Conservation (phyloP, 2,329 filamentous ascomycete species). For the Epichloe aotearoae region DNA sequence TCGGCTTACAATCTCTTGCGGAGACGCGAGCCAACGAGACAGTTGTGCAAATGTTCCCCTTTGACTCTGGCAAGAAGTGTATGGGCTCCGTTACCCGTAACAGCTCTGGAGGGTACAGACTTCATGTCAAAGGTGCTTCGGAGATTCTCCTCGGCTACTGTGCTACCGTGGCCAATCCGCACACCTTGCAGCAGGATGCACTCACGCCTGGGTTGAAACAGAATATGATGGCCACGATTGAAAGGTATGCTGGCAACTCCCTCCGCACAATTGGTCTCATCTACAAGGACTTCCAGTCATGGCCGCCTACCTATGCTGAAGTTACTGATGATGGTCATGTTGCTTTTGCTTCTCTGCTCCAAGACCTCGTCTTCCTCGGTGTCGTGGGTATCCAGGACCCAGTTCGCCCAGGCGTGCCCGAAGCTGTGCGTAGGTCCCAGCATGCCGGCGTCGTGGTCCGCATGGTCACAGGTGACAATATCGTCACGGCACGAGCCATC, state of each 20-base stretch:
- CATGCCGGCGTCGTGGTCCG: constrained; percentile 65
- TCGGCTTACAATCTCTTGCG: constrained; percentile 52
- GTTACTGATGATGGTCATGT: constrained; percentile 30
- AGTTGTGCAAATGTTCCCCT: constrained; percentile 56
- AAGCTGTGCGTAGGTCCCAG: constrained; percentile 60
- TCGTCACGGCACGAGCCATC: constrained; percentile 65
- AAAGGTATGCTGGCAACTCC: constrained; percentile 69
- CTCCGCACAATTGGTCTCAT: constrained; percentile 74
- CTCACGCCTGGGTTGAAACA: constrained; percentile 40
- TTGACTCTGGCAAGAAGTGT: constrained; percentile 64
- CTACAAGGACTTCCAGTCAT: constrained; percentile 71
- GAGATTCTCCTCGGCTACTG: constrained; percentile 48
- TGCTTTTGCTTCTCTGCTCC: constrained; percentile 54
- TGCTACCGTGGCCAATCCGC: constrained; percentile 31
- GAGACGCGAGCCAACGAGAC: constrained; percentile 48
- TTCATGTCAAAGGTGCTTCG: constrained; percentile 52
- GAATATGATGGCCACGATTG: constrained; percentile 38
- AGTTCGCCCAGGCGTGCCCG: constrained; percentile 58
- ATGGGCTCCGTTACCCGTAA: constrained; percentile 44
- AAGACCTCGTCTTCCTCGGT: constrained; percentile 52
- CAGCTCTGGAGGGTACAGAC: constrained; percentile 36
- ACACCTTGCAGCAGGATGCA: constrained; percentile 32
- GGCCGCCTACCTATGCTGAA: constrained; percentile 52
- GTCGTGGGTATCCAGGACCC: constrained; percentile 75
- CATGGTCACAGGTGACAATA: constrained; percentile 80